Evolutionary conservation across 2,329 filamentous ascomycete genomes (phyloP).

Genomic region (Fusarium metavorans): DNA sequence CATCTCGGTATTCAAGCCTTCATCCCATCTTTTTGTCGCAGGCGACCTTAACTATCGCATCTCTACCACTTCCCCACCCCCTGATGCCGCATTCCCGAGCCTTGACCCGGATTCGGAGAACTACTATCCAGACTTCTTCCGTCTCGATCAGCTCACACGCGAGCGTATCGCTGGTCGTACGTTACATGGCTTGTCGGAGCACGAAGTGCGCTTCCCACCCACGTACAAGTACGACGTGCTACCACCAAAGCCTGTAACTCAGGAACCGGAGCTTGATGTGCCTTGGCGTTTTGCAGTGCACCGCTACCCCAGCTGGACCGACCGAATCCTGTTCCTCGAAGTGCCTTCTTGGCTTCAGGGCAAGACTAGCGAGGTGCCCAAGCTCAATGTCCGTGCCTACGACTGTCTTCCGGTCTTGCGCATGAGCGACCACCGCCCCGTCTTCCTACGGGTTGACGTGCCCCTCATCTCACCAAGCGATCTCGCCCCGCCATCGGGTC

Average conservation of each 20-base stretch:
- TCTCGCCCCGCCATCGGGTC: constrained; percentile 51
- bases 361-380: constrained; percentile 27
- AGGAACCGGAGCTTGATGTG: constrained; percentile 44
- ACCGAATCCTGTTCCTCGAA: constrained; percentile 85
- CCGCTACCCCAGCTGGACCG: constrained; percentile 93
- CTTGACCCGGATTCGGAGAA: constrained; percentile 65
- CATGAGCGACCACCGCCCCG: constrained; percentile 90
- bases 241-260: constrained; percentile 47
- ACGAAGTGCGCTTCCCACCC: constrained; percentile 82
- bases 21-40: constrained; percentile 83
- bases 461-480: constrained; percentile 64
- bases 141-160: constrained; percentile 81
- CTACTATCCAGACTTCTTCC: constrained; percentile 76
- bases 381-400: constrained; percentile 73
- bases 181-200: constrained; percentile 83
- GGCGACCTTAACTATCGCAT: constrained; percentile 98
- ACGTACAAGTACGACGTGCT: constrained; percentile 87
- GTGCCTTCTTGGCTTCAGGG: constrained; percentile 64
- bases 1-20: constrained; percentile 79
- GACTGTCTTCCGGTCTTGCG: constrained; percentile 80
- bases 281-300: constrained; percentile 72
- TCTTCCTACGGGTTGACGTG: constrained; percentile 77
- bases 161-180: constrained; percentile 78
- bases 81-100: constrained; percentile 73
- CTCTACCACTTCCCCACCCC: constrained; percentile 71